Conservation (phyloP, 208 protist species). For the Naegleria fowleri region DNA sequence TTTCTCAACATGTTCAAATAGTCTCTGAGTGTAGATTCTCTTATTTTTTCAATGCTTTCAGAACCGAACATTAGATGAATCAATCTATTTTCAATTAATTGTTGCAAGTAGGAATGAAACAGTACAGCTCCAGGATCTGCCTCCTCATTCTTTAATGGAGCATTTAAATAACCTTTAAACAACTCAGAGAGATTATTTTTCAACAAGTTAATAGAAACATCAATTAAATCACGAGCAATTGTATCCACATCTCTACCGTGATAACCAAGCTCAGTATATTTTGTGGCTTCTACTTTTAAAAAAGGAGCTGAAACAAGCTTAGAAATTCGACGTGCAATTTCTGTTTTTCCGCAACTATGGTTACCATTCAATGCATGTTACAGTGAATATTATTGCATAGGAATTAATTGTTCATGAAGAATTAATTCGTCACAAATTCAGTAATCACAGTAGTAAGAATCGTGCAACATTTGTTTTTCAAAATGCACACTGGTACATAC, state of each 20-base stretch:
- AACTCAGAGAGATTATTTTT: slow-evolving; percentile 67
- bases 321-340: slow-evolving; percentile 90
- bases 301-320: slow-evolving; percentile 94
- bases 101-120: slow-evolving; percentile 31
- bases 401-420: too few species aligned
- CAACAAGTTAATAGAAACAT: slow-evolving; percentile 75
- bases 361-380: too few species aligned
- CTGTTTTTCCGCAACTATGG: slow-evolving; percentile 33
- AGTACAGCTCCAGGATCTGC: slow-evolving; percentile 45
- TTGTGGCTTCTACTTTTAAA: slow-evolving; percentile 96
- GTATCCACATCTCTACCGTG: slow-evolving; percentile 91
- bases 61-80: slow-evolving; percentile 66
- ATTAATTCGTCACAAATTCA: too few species aligned
- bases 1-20: slow-evolving; percentile 10
- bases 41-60: neutral
- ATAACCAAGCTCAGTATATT: slow-evolving; percentile 96
- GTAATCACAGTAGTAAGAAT: too few species aligned
- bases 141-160: neutral
- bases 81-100: slow-evolving; percentile 79
- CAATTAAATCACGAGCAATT: slow-evolving; percentile 92
- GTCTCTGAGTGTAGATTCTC: neutral
- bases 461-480: neutral
- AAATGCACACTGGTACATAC: slow-evolving; percentile 16
- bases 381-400: too few species aligned
- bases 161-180: neutral